A percentile compares a stretch with the other conserved stretches of the same genome.
phyloP scores from a whole-genome alignment of 768 basidiomycete genomes.

The Suillus variegatus region DNA sequence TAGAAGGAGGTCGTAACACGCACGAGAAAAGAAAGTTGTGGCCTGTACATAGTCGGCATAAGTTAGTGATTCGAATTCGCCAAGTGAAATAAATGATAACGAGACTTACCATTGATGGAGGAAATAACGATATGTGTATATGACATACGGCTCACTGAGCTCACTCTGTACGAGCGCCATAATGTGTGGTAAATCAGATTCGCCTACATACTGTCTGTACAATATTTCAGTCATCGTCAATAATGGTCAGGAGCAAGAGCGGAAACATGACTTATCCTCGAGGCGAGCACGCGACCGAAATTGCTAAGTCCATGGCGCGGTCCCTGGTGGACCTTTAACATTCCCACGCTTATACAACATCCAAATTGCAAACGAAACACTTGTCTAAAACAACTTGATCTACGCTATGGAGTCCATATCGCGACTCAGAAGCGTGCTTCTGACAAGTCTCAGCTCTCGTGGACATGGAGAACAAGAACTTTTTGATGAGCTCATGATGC shows the following conservation, averaged over 20 bases:
- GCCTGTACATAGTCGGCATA: slow-evolving; percentile 49
- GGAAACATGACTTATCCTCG: slow-evolving; percentile 5
- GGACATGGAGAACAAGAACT: slow-evolving; percentile 69
- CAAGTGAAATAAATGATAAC: slow-evolving; percentile 3
- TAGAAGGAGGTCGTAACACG: slow-evolving; percentile 10
- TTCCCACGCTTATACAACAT: slow-evolving; percentile 10
- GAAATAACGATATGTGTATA: slow-evolving; percentile 97
- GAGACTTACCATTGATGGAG: slow-evolving; percentile 86
- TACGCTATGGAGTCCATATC: slow-evolving; percentile 59
- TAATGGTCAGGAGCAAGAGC: slow-evolving; percentile 10
- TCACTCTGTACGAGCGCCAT: slow-evolving; percentile 89
- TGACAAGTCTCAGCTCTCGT: slow-evolving; percentile 46
- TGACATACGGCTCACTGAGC: slow-evolving; percentile 93
- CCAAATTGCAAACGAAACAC: background rate
- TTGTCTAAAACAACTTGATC: slow-evolving; percentile 2
- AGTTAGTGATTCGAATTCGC: slow-evolving; percentile 8
- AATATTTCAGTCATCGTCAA: slow-evolving; percentile 38
- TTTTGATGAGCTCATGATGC: slow-evolving; percentile 71
- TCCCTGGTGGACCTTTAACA: slow-evolving; percentile 9
- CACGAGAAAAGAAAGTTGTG: slow-evolving; percentile 84
- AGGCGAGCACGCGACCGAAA: slow-evolving; percentile 6
- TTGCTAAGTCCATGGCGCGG: slow-evolving; percentile 4
- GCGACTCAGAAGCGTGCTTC: slow-evolving; percentile 54
- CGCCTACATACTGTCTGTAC: slow-evolving; percentile 77
- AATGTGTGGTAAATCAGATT: slow-evolving; percentile 78